Base-by-base conservation (phyloP, 2,329 filamentous ascomycete species). In the Periconia sp. region DNA sequence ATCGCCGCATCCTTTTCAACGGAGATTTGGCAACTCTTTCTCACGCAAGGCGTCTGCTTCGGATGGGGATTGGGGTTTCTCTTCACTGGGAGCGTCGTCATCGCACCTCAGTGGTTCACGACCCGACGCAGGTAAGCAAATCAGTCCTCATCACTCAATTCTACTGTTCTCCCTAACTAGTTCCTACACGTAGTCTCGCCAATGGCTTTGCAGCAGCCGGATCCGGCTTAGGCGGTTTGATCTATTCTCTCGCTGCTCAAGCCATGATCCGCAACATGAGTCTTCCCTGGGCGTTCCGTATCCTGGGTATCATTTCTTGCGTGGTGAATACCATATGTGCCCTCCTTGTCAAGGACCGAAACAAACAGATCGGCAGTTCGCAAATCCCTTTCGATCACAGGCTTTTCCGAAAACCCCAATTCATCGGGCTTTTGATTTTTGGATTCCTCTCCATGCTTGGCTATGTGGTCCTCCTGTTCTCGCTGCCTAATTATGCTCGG, bases 41-140 rank as follows among this genome's bases (percentile, higher is more conserved):
- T 93, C 0, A 83, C 81, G 6, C 90, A 93, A 67, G 90, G 90
- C 5, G 66, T 92, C 2, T 83, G 85, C 50, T 92, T 93, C 57
- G 90, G 90, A n/a, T 71, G 87, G 19, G 90, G 89, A 2, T 87
- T 93, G 81, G 90, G 90, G 0, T 87, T 92, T 53, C 76, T 88
- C 10, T 93, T 92, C 67, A 88, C 89, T 0, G 83, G 84, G 0
- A 84, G 80, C 5, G 86, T 88, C 2, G 83, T 83, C 33, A 82
- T 91, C 11, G 79, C 88, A 0, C 83, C 88, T 1, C 88, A 92
- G 68, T 92, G 88, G 88, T 92, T 92, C 65, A 82, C 79, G 10
- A 85, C 83, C 31, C 81, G 80, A 23, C 81, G 89, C n/a, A n/a
- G n/a, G n/a, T n/a, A n/a, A n/a, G n/a, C n/a, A n/a, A n/a, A n/a